Evolutionary conservation across 2,329 filamentous ascomycete genomes (phyloP).

Genomic region (Fonsecaea pedrosoi): DNA sequence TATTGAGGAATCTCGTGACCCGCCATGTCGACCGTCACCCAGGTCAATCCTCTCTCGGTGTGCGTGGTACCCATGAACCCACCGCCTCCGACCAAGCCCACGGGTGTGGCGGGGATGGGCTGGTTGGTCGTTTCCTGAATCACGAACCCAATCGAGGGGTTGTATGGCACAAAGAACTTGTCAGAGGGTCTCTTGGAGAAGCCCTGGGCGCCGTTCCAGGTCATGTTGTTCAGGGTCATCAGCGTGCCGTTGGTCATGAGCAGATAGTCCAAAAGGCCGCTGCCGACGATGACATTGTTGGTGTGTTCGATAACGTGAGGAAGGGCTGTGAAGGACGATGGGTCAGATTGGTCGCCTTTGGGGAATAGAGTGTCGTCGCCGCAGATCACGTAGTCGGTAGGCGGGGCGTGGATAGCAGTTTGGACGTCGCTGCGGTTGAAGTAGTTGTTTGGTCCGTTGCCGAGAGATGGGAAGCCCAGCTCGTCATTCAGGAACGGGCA

Average conservation of each 20-base stretch:
- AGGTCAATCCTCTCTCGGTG: conserved; percentile 54
- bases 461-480: conserved; percentile 64
- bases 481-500: conserved; percentile 75
- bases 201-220: conserved; percentile 59
- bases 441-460: conserved; percentile 62
- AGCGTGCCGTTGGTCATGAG: conserved; percentile 60
- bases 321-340: conserved; percentile 34
- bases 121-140: conserved; percentile 37
- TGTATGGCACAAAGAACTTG: conserved; percentile 53
- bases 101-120: conserved; percentile 42
- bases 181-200: conserved; percentile 52
- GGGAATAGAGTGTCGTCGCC: conserved; percentile 46
- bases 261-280: conserved; percentile 57
- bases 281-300: conserved; percentile 59
- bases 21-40: conserved; percentile 41
- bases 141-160: conserved; percentile 49
- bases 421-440: conserved; percentile 62
- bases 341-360: conserved; percentile 56
- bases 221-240: conserved; percentile 61
- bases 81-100: conserved; percentile 47
- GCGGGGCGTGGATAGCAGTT: conserved; percentile 56
- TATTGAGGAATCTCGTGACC: conserved; percentile 64
- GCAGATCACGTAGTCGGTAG: conserved; percentile 54
- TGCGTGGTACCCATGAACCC: conserved; percentile 52
- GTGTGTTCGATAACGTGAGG: conserved; percentile 57